phyloP scores from a whole-genome alignment of 106 monocot species.

The Dendrobium nobile region DNA sequence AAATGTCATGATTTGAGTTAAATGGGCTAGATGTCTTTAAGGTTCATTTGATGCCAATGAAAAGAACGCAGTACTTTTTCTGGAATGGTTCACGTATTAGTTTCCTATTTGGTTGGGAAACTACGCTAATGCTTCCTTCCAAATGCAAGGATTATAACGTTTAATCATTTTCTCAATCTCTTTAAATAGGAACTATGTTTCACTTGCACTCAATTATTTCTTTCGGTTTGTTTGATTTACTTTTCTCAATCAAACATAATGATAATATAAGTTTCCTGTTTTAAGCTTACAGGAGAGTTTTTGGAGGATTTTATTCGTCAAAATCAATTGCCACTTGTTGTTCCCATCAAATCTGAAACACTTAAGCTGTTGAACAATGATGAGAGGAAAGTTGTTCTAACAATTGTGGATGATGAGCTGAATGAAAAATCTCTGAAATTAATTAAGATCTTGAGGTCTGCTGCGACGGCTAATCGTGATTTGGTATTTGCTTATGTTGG shows the following conservation, averaged over 20 bases:
- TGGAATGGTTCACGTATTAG: neutral
- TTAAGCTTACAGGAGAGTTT: constrained; percentile 52
- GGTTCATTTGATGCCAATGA: neutral
- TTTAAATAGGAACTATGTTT: neutral
- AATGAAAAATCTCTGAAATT: constrained; percentile 51
- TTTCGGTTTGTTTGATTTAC: neutral
- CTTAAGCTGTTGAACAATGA: constrained; percentile 77
- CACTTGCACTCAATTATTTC: neutral
- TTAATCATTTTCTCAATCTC: neutral
- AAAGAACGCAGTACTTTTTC: neutral
- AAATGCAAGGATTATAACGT: neutral
- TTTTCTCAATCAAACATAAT: neutral
- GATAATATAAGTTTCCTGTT: neutral
- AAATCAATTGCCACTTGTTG: constrained; percentile 63
- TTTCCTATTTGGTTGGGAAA: neutral
- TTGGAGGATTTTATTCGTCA: constrained; percentile 87
- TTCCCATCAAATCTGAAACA: constrained; percentile 81
- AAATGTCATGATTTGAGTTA: neutral
- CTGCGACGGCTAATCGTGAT: constrained; percentile 90
- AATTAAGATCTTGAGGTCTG: constrained; percentile 73
- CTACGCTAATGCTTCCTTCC: neutral
- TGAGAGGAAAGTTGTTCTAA: constrained; percentile 67
- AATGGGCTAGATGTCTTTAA: neutral
- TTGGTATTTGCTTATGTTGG: constrained; percentile 88
- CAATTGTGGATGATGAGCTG: constrained; percentile 61